Conservation (phyloP, 2,329 filamentous ascomycete genomes). For the Scedosporium aurantiacum region DNA sequence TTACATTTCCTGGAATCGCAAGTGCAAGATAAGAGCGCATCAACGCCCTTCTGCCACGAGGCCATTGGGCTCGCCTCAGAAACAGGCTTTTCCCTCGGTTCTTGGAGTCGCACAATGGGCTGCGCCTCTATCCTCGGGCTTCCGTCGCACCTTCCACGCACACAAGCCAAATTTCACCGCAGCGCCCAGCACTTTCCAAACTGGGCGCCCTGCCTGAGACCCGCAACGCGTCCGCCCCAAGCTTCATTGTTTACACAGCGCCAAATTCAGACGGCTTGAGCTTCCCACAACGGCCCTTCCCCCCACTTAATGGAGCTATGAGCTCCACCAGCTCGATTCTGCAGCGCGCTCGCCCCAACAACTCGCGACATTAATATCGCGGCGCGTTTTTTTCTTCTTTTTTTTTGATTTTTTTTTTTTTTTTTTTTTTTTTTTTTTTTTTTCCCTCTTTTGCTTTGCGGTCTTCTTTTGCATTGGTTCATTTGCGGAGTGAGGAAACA, state of each 20-base stretch:
- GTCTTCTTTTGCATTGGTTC: background rate
- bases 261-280: background rate
- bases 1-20: background rate
- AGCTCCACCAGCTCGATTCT: background rate
- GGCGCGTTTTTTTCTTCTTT: background rate
- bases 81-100: background rate
- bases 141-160: background rate
- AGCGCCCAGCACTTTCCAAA: background rate
- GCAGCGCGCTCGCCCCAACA: background rate
- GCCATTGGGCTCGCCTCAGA: background rate
- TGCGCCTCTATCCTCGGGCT: background rate
- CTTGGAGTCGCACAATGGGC: background rate
- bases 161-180: background rate
- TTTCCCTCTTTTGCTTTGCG: background rate
- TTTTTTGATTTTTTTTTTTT: background rate
- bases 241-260: conserved; percentile 2
- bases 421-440: background rate
- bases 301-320: background rate
- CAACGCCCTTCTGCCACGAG: background rate
- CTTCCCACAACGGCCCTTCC: background rate
- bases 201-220: background rate
- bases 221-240: background rate
- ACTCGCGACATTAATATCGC: background rate
- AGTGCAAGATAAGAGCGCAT: background rate
- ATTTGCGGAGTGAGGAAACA: background rate